A percentile compares a stretch with the other conserved stretches of the same genome.
phyloP scores from a whole-genome alignment of 2,329 filamentous ascomycete genomes.

The Xylaria sp. region DNA sequence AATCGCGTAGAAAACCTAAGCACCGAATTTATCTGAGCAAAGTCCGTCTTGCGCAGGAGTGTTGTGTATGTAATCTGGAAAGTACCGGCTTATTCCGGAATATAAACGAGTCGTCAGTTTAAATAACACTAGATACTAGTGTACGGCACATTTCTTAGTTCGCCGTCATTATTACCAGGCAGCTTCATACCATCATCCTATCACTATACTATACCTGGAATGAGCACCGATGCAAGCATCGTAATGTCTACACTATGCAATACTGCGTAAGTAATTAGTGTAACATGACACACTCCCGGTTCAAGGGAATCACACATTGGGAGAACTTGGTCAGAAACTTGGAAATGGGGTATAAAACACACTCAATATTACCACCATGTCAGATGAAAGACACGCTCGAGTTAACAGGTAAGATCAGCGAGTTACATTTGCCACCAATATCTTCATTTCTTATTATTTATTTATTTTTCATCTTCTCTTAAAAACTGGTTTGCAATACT shows the following conservation, averaged over 20 bases:
- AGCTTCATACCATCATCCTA: not conserved
- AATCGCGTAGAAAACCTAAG: not conserved
- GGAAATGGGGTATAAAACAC: conserved; percentile 1
- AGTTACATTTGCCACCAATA: not conserved
- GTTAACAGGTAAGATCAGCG: not conserved
- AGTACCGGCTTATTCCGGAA: conserved; percentile 1
- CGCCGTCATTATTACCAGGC: not conserved
- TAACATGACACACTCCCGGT: no score
- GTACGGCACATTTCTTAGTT: conserved; percentile 12
- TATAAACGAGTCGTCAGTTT: not conserved
- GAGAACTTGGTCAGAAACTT: not conserved
- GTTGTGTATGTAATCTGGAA: not conserved
- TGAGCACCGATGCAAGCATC: conserved; percentile 17
- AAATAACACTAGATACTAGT: not conserved
- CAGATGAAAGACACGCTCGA: not conserved
- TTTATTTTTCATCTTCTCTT: no score
- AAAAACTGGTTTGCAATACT: no score
- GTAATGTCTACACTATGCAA: not conserved
- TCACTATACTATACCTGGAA: conserved; percentile 16
- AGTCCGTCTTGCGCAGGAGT: not conserved
- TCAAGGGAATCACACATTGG: not conserved
- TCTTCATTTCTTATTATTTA: not conserved
- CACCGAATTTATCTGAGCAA: not conserved
- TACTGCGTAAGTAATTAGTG: no score
- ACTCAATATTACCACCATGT: conserved; percentile 1